Conservation (phyloP, 805 yeast genomes). For the Zygoascus ofunaensis region DNA sequence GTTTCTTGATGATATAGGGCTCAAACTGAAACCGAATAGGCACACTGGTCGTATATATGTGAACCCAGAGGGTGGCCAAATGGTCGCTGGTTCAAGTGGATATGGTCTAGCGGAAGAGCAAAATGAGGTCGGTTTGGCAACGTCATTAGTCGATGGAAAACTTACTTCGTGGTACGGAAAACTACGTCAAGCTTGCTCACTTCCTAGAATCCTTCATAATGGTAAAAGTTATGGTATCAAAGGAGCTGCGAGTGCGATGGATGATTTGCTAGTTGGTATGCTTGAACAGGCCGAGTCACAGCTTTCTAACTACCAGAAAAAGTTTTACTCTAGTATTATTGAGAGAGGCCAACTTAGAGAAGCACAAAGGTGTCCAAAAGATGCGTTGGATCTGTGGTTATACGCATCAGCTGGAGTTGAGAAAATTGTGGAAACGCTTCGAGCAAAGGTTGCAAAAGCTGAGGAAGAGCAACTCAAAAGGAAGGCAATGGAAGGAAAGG, state of each 20-base stretch:
- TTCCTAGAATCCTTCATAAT: constrained; percentile 39
- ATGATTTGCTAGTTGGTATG: constrained; percentile 61
- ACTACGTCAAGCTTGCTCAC: constrained; percentile 75
- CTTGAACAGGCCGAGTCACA: constrained; percentile 45
- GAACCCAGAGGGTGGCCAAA: constrained; percentile 3
- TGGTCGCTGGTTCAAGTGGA: neutral
- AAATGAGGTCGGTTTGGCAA: too few species aligned
- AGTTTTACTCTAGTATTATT: constrained; percentile 36
- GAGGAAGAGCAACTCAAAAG: constrained; percentile 13
- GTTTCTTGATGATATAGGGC: constrained; percentile 49
- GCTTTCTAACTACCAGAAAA: constrained; percentile 41
- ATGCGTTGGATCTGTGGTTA: constrained; percentile 42
- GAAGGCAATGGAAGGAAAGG: too few species aligned
- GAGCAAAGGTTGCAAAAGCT: constrained; percentile 12
- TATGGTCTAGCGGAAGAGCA: neutral
- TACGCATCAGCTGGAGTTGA: constrained; percentile 25
- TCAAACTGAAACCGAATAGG: too few species aligned
- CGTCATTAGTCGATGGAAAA: constrained; percentile 33
- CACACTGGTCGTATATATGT: constrained; percentile 33
- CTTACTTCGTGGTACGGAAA: constrained; percentile 56
- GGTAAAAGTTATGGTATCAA: constrained; percentile 28
- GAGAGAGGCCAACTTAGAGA: constrained; percentile 68
- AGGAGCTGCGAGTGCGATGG: too few species aligned
- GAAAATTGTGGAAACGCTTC: constrained; percentile 16
- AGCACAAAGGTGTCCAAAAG: constrained; percentile 39